phyloP scores from a whole-genome alignment of 768 basidiomycete genomes.

The Leccinum aurantiacum region DNA sequence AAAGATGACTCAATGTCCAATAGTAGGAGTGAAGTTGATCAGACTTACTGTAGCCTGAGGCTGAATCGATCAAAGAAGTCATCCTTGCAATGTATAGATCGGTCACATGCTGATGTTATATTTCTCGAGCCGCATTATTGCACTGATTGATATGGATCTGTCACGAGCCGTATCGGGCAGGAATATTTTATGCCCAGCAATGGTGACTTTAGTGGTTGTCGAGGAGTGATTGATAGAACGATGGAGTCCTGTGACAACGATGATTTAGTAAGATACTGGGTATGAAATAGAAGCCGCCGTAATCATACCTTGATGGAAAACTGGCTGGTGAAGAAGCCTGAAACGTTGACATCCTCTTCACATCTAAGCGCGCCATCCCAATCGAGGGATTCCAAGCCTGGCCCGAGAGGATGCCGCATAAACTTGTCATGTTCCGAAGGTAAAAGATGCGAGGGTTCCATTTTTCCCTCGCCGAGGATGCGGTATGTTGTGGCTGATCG shows the following conservation, averaged over 20 bases:
- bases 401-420: conserved; percentile 16
- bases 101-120: not conserved
- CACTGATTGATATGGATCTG: conserved; percentile 47
- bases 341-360: conserved; percentile 38
- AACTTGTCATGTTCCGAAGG: conserved; percentile 10
- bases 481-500: conserved; percentile 10
- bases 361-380: conserved; percentile 58
- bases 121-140: not conserved
- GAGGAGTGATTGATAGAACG: conserved; percentile 47
- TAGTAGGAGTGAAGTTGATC: not conserved
- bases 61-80: not conserved
- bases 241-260: conserved; percentile 53
- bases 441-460: conserved; percentile 46
- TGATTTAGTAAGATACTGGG: not conserved
- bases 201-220: conserved; percentile 36
- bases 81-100: not conserved
- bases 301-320: conserved; percentile 50
- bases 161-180: conserved; percentile 57
- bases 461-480: conserved; percentile 48
- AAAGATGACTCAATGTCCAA: not conserved
- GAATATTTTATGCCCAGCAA: conserved; percentile 40
- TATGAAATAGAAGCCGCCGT: not conserved
- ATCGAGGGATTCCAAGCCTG: conserved; percentile 46
- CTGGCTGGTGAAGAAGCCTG: conserved; percentile 47
- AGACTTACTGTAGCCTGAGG: not conserved